phyloP scores from a whole-genome alignment of 805 yeast species.

The Yamadazyma insecticola region DNA sequence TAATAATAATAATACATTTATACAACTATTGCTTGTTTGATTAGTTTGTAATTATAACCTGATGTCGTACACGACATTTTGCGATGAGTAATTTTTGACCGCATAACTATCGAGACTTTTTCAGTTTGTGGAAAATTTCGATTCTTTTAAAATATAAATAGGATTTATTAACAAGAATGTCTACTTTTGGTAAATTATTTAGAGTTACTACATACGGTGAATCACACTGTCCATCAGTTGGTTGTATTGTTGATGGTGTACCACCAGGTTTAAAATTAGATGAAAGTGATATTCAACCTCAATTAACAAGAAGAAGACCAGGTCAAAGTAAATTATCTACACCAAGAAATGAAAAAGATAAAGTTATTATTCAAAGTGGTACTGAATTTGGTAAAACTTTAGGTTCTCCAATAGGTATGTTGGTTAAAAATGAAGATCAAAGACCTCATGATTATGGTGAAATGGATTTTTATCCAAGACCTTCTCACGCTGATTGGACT shows the following conservation, averaged over 20 bases:
- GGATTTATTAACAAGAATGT: conserved; percentile 19
- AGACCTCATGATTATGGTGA: conserved; percentile 95
- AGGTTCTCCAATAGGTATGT: conserved; percentile 95
- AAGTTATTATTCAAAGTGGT: conserved; percentile 90
- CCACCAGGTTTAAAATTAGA: conserved; percentile 90
- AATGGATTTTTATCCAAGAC: conserved; percentile 94
- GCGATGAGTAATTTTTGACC: too few species aligned
- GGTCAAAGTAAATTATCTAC: conserved; percentile 92
- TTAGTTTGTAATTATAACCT: too few species aligned
- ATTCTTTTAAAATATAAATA: too few species aligned
- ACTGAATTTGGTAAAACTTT: conserved; percentile 85
- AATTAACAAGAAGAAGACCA: conserved; percentile 93
- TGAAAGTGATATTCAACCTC: conserved; percentile 91
- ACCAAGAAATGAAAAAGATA: conserved; percentile 94
- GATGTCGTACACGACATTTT: background rate
- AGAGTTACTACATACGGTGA: conserved; percentile 95
- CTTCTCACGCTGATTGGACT: conserved; percentile 96
- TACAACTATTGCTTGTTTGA: too few species aligned
- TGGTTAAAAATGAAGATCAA: conserved; percentile 91
- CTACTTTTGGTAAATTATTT: conserved; percentile 38
- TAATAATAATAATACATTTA: too few species aligned
- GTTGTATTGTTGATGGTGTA: conserved; percentile 97
- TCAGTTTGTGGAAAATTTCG: too few species aligned
- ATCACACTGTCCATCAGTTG: conserved; percentile 95
- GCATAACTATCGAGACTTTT: too few species aligned